These are phyloP conservation scores for Fusarium brachygibbosum DNA, from an alignment of 2,329 filamentous ascomycete species.

Conservation along the genomic window DNA sequence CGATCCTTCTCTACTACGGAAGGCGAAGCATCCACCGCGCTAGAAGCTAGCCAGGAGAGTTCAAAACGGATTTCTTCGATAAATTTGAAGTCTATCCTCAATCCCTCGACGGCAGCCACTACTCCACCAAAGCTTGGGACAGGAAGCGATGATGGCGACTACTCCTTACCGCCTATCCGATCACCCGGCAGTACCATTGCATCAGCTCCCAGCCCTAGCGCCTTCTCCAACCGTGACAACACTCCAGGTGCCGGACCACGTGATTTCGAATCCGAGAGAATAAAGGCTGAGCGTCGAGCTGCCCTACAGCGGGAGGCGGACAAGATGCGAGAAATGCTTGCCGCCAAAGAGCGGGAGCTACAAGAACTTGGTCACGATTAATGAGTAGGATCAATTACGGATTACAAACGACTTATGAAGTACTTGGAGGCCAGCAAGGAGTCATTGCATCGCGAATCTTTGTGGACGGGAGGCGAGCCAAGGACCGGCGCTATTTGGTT, in stretches of 20 bases:
- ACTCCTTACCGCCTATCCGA: constrained; percentile 58
- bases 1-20: constrained; percentile 75
- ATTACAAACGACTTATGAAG: constrained; percentile 46
- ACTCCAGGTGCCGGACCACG: constrained; percentile 44
- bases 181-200: constrained; percentile 59
- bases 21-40: constrained; percentile 59
- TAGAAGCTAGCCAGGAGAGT: constrained; percentile 60
- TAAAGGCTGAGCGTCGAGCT: constrained; percentile 73
- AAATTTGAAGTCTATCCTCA: constrained; percentile 82
- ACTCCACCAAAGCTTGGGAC: constrained; percentile 40
- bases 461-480: constrained; percentile 29
- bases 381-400: constrained; percentile 40
- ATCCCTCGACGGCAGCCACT: constrained; percentile 61
- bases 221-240: constrained; percentile 55
- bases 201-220: constrained; percentile 59
- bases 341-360: constrained; percentile 80
- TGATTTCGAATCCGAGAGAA: constrained; percentile 61
- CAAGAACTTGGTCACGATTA: constrained; percentile 53
- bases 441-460: constrained; percentile 40
- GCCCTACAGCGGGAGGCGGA: constrained; percentile 80
- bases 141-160: constrained; percentile 58
- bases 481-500: constrained; percentile 48
- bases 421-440: constrained; percentile 42
- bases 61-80: constrained; percentile 79
- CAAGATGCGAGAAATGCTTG: constrained; percentile 78